These are phyloP conservation scores for Amanita pseudoporphyria DNA, from an alignment of 768 basidiomycete species.

Conservation along the genomic window DNA sequence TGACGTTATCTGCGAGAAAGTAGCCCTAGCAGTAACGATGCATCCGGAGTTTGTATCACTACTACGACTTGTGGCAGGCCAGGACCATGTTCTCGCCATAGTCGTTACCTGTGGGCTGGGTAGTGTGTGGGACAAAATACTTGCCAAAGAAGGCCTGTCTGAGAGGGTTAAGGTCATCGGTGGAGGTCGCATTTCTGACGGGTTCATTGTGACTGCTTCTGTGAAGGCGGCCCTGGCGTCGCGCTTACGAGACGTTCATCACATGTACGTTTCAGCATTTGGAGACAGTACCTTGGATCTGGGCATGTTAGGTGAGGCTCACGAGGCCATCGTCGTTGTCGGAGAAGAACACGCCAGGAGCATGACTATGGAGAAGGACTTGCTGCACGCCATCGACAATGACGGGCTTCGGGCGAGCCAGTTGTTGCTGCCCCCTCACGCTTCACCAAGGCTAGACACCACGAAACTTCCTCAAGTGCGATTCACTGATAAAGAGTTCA, in stretches of 20 bases:
- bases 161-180: constrained; percentile 15
- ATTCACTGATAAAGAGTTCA: constrained; percentile 9
- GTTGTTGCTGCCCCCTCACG: constrained; percentile 12
- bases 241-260: constrained; percentile 12
- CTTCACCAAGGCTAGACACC: constrained; percentile 13
- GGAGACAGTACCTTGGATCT: constrained; percentile 17
- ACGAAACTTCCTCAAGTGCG: constrained; percentile 11
- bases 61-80: constrained; percentile 7
- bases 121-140: constrained; percentile 13
- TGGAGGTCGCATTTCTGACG: constrained; percentile 12
- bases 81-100: constrained; percentile 8
- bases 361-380: constrained; percentile 13
- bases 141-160: constrained; percentile 12
- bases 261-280: constrained; percentile 14
- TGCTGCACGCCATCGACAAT: constrained; percentile 13
- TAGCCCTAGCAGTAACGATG: constrained; percentile 11
- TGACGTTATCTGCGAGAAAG: constrained; percentile 12
- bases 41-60: constrained; percentile 12
- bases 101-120: constrained; percentile 14
- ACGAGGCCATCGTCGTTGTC: constrained; percentile 15
- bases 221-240: constrained; percentile 13
- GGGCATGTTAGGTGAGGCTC: constrained; percentile 16
- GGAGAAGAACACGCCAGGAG: constrained; percentile 15
- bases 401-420: constrained; percentile 13
- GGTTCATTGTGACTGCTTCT: constrained; percentile 13